Conservation (phyloP, 306 rosid genomes). For the Vicia villosa region DNA sequence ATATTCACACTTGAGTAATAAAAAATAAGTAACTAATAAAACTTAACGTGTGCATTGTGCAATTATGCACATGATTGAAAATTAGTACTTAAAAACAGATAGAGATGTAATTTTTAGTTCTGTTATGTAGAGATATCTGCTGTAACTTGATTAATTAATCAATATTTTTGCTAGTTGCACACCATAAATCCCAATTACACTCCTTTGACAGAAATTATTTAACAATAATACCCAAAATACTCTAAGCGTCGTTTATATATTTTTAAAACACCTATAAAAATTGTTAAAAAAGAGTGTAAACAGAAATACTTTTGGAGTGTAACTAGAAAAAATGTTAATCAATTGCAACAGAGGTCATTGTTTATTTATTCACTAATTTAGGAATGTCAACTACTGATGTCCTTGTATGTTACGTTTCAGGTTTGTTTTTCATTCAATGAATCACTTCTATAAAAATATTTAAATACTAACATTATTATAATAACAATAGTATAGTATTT, state of each 20-base stretch:
- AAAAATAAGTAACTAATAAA: not conserved
- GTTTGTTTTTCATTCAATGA: not conserved
- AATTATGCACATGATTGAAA: too few relatives aligned
- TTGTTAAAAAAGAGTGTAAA: too few relatives aligned
- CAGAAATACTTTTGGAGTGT: not conserved
- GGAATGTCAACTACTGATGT: constrained; percentile 18
- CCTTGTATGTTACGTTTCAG: not conserved
- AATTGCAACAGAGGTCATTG: not conserved
- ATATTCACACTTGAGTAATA: not conserved
- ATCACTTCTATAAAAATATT: not conserved
- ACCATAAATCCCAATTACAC: too few relatives aligned
- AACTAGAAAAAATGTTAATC: not conserved
- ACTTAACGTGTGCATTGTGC: too few relatives aligned
- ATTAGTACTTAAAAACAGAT: too few relatives aligned
- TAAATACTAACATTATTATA: not conserved
- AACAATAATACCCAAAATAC: too few relatives aligned
- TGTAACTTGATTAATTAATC: too few relatives aligned
- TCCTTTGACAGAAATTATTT: too few relatives aligned
- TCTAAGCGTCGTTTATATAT: too few relatives aligned
- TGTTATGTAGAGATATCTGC: too few relatives aligned
- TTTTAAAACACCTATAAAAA: not conserved
- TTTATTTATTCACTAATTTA: not conserved
- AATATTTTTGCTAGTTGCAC: not conserved
- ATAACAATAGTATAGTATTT: not conserved
- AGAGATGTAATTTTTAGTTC: not conserved